Evolutionary conservation across 345 rosid species (phyloP), one percentile per base, ranked within the genome.

Genomic region (Nephelium lappaceum): DNA sequence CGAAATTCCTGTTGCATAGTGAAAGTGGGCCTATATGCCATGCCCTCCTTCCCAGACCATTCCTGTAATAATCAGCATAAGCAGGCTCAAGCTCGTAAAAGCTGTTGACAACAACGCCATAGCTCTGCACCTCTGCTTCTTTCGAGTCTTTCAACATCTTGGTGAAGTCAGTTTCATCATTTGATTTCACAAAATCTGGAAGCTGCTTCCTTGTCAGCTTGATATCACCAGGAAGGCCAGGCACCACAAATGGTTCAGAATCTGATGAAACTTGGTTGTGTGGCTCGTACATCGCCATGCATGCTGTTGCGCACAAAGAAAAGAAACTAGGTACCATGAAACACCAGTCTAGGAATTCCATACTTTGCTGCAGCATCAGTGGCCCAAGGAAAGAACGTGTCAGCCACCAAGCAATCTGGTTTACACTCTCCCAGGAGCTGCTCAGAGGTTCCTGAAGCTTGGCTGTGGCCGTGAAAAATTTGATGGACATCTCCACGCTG

Each of bases 51-150:
- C 88, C 89, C 16, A 87, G 71, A 62, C 53, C 78, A 0, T 82
- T 82, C 79, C 77, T 80, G 71, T 80, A 89, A 42, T 77, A 75
- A 45, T 90, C 93, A 0, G 86, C 84, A 23, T 90, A 91, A 62
- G 51, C 84, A 0, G 87, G 86, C 71, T 94, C 95, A 3, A 94
- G 94, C 87, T 94, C 93, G 3, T 90, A 85, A 84, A 93, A 90
- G 77, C 92, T 92, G 80, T 93, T 94, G 71, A 91, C 76, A 73
- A 93, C 24, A 15, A 89, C 89, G 19, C 96, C 97, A 31, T 68
- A 91, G 86, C 96, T 87, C 45, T 27, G 71, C 7, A 55, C 1
- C 71, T 91, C 94, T 2, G 95, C 77, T 8, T 85, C 93, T 72
- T 31, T 31, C 47, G 78, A 0, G 2, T 41, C 83, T 36, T 67